Base-by-base conservation (phyloP, 2,329 filamentous ascomycete species). In the Whalleya microplaca region DNA sequence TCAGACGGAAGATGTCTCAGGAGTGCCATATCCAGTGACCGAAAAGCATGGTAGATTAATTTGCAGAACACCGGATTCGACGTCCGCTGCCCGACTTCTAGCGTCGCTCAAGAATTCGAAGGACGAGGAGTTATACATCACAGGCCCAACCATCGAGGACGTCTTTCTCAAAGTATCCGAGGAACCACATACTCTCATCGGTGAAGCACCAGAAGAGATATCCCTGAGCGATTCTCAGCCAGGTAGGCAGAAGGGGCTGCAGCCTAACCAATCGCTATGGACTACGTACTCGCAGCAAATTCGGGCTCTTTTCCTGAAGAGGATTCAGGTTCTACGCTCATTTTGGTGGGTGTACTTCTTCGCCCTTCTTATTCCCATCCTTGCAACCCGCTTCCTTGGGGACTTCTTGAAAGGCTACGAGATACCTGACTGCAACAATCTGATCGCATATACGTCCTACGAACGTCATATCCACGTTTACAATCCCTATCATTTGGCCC, bases 91-190 rank as follows among this genome's bases (percentile, higher is more conserved):
- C 3, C 68, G 71, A 0, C 81, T 86, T 45, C 77, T 87, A n/a
- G 72, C 76, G 8, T 71, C 76, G 23, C 72, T 89, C 8, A 81
- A 87, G 63, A 71, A 75, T 12, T 72, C 80, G 14, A 80, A 80
- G 0, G 74, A 87, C 41, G 76, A 77, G 29, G 81, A 87, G 48
- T 86, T 87, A 62, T 82, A 85, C 54, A 81, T 88, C 58, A 82
- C 81, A 52, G 86, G 85, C 0, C 86, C 86, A 2, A 87, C 84
- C 0, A 84, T 89, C 20, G 86, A 89, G 65, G 85, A 88, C 56
- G 85, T 88, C 0, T 89, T 89, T 69, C 73, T 89, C 10, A 85
- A 84, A 52, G 76, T 88, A 29, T 84, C 85, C 0, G 81, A 84
- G 61, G 84, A 88, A 65, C 76, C 65, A 1, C 64, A 67, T 18